Base-by-base conservation (phyloP, 768 basidiomycete genomes). In the Antrodiella citrinella region DNA sequence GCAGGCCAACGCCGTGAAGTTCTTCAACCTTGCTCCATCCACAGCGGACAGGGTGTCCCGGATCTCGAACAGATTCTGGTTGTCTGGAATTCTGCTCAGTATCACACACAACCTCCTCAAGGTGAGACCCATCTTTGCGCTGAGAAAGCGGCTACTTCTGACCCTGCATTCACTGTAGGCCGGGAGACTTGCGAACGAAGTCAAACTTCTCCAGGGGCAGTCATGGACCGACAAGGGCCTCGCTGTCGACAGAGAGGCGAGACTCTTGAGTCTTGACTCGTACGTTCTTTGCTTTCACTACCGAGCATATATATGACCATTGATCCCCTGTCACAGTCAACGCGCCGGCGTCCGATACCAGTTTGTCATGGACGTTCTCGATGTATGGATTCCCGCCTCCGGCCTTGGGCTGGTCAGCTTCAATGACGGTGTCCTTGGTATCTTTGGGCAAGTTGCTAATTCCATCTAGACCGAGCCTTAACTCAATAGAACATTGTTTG, bases 311-410 rank as follows among this genome's bases (percentile, higher is more conserved):
- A 15, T 44, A 26, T 54, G n/a, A n/a, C n/a, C n/a, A 47, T 61
- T 52, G 47, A 49, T 42, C 19, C 9, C 19, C 13, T 26, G 13
- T 41, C 10, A 38, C 59, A 86, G 83, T 39, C 76, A 84, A 59
- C 81, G 82, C 44, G 72, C 74, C 44, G 80, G 77, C 4, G 75
- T 82, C 24, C 80, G 83, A 23, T 78, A 80, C 55, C 96, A 98
- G 66, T 78, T 98, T 57, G 68, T 85, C 49, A 81, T 89, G 52
- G 96, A 99, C 65, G 61, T 80, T 18, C 72, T 93, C 51, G 96
- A 99, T 63, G 67, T 92, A 51, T 94, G 86, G 82, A 81, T 94
- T 59, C 96, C 96, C 4, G 87, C 91, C 4, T 83, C 84, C 18
- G 85, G 78, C 51, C 75, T 93, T 38, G 89, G 86, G 13, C 69